These are phyloP conservation scores for Helminthosporium solani DNA, from an alignment of 2,329 filamentous ascomycete species.

Conservation along the genomic window DNA sequence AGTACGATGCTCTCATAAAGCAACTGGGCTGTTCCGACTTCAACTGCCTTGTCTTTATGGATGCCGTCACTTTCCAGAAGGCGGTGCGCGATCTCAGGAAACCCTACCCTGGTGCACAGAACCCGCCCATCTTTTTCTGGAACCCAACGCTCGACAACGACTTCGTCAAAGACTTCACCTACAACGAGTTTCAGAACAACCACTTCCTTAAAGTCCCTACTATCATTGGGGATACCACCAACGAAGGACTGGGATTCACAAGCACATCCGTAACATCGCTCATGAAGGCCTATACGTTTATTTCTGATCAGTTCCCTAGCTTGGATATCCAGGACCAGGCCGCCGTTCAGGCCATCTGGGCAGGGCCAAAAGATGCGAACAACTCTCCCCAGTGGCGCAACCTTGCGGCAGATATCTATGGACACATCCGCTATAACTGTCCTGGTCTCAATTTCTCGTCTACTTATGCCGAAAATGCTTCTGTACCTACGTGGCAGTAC, in stretches of 20 bases:
- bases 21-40: constrained; percentile 41
- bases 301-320: constrained; percentile 42
- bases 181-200: constrained; percentile 38
- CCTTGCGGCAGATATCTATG: constrained; percentile 45
- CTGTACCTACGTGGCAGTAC: constrained; percentile 47
- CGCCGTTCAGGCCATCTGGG: constrained; percentile 31
- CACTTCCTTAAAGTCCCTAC: constrained; percentile 45
- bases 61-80: constrained; percentile 41
- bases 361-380: constrained; percentile 29
- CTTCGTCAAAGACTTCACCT: constrained; percentile 45
- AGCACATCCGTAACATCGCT: constrained; percentile 37
- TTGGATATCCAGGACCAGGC: constrained; percentile 28
- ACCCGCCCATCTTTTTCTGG: constrained; percentile 43
- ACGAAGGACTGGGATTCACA: constrained; percentile 47
- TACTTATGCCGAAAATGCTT: constrained; percentile 30
- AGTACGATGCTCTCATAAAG: constrained; percentile 42
- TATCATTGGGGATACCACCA: constrained; percentile 48
- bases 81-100: constrained; percentile 37
- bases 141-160: constrained; percentile 47
- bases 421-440: constrained; percentile 54
- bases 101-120: constrained; percentile 41
- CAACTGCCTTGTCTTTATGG: constrained; percentile 41
- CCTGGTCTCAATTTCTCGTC: constrained; percentile 47
- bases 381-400: constrained; percentile 30
- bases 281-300: constrained; percentile 39